phyloP scores from a whole-genome alignment of 257 asterid genomes.

The Cordia subcordata region DNA sequence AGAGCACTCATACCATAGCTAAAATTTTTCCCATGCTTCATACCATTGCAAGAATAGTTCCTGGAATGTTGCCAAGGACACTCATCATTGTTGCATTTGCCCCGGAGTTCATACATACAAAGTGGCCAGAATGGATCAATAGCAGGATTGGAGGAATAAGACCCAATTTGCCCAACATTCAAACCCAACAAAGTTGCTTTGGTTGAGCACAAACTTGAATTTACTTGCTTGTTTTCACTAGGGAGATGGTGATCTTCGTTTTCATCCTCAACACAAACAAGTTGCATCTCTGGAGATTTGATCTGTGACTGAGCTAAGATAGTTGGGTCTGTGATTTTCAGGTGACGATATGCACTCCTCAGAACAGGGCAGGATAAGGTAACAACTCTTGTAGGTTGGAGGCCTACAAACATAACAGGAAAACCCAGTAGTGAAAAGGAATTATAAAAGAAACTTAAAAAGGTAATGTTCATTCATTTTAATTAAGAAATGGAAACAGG shows the following conservation, averaged over 20 bases:
- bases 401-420: slow-evolving; percentile 12
- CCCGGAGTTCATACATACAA: slow-evolving; percentile 51
- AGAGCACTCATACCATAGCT: slow-evolving; percentile 13
- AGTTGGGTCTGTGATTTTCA: slow-evolving; percentile 14
- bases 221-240: slow-evolving; percentile 4
- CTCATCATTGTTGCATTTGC: slow-evolving; percentile 48
- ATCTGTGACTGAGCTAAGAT: slow-evolving; percentile 14
- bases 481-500: too few relatives aligned
- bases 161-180: slow-evolving; percentile 26
- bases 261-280: slow-evolving; percentile 12
- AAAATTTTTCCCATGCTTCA: slow-evolving; percentile 8
- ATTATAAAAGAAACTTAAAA: too few relatives aligned
- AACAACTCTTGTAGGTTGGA: slow-evolving; percentile 14
- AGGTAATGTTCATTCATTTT: too few relatives aligned
- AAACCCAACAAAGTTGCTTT: slow-evolving; percentile 16
- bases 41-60: slow-evolving; percentile 22
- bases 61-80: slow-evolving; percentile 43
- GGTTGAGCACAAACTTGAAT: slow-evolving; percentile 6
- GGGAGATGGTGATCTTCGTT: slow-evolving; percentile 3
- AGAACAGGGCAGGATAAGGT: slow-evolving; percentile 22
- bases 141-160: slow-evolving; percentile 30
- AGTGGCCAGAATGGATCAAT: slow-evolving; percentile 50
- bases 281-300: slow-evolving; percentile 18
- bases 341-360: slow-evolving; percentile 29
- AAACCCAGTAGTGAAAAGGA: not conserved